These are phyloP conservation scores for Emmonsia crescens DNA, from an alignment of 2,329 filamentous ascomycete genomes.

Conservation along the genomic window DNA sequence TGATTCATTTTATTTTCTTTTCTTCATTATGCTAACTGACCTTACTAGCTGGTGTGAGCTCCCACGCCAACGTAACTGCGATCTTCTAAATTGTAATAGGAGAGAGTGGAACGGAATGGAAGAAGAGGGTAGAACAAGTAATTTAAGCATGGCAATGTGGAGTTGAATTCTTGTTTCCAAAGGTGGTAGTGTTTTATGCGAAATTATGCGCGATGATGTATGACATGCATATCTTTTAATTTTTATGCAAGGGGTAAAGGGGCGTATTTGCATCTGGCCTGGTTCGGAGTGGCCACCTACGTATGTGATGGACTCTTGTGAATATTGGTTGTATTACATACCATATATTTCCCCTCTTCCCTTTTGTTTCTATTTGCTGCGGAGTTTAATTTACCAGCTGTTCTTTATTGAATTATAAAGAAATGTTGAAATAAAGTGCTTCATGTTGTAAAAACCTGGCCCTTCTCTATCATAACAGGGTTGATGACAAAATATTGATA, in stretches of 20 bases:
- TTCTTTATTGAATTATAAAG: background rate
- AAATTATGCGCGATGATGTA: background rate
- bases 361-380: background rate
- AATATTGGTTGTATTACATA: background rate
- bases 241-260: background rate
- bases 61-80: slow-evolving; percentile 21
- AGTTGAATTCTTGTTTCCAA: background rate
- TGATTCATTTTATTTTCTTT: background rate
- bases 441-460: background rate
- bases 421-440: background rate
- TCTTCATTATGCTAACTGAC: slow-evolving; percentile 1
- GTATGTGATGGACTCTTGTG: no score
- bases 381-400: no score
- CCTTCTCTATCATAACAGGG: background rate
- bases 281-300: background rate
- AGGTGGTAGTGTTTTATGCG: background rate
- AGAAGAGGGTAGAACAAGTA: background rate
- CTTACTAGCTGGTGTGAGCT: slow-evolving; percentile 17
- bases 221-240: background rate
- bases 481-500: background rate
- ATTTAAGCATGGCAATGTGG: background rate
- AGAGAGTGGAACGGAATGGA: background rate
- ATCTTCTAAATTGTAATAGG: slow-evolving; percentile 16
- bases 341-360: background rate
- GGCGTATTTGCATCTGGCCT: background rate